Conservation (phyloP, 805 yeast genomes). For the Alloascoidea hylecoeti region DNA sequence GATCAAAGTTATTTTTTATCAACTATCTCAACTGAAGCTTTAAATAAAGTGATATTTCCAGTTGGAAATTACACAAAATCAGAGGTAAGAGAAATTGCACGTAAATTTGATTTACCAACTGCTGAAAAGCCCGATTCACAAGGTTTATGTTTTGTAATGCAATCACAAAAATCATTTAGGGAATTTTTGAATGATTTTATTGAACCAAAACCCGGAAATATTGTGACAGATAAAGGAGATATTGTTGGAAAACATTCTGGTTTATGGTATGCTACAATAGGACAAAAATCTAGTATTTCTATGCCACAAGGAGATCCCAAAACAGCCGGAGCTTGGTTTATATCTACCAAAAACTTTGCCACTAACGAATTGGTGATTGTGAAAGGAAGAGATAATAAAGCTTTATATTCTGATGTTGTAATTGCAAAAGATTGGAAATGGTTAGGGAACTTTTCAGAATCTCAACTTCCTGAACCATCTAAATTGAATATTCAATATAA, state of each 20-base stretch:
- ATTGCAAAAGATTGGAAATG: slow-evolving; percentile 34
- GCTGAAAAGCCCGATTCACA: slow-evolving; percentile 86
- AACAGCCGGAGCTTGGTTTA: slow-evolving; percentile 76
- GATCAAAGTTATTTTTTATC: slow-evolving; percentile 91
- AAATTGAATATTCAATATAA: slow-evolving; percentile 46
- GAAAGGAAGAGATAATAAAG: slow-evolving; percentile 45
- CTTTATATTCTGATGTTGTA: slow-evolving; percentile 32
- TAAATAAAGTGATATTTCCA: slow-evolving; percentile 54
- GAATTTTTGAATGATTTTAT: slow-evolving; percentile 67
- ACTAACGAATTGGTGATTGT: slow-evolving; percentile 73
- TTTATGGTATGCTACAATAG: slow-evolving; percentile 90
- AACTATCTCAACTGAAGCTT: slow-evolving; percentile 32
- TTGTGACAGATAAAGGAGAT: slow-evolving; percentile 61
- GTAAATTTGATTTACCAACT: slow-evolving; percentile 33
- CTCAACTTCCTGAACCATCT: slow-evolving; percentile 7
- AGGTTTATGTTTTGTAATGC: slow-evolving; percentile 85
- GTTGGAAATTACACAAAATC: slow-evolving; percentile 70
- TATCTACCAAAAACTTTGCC: slow-evolving; percentile 49
- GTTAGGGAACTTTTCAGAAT: slow-evolving; percentile 18
- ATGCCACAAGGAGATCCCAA: slow-evolving; percentile 84
- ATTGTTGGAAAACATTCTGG: slow-evolving; percentile 80
- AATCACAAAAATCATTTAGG: slow-evolving; percentile 44
- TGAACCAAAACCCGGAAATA: slow-evolving; percentile 59
- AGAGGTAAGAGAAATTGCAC: slow-evolving; percentile 57
- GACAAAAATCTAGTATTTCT: slow-evolving; percentile 67